These are phyloP conservation scores for Pleurostoma richardsiae DNA, from an alignment of 2,329 filamentous ascomycete genomes.

Conservation along the genomic window DNA sequence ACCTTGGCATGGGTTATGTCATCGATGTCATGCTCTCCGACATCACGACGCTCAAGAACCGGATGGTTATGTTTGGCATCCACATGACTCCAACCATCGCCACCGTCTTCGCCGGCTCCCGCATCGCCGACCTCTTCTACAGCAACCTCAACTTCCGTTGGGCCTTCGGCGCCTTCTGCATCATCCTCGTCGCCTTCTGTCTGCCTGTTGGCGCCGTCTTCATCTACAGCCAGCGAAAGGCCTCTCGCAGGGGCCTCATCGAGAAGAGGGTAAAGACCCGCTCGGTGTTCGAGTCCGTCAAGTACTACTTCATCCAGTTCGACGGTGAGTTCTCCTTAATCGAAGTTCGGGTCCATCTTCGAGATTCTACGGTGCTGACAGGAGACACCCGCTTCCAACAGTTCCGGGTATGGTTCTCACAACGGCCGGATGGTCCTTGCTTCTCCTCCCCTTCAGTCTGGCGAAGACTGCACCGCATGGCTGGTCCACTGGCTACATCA, in stretches of 20 bases:
- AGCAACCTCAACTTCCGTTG: neutral
- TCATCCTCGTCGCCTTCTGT: slow-evolving; percentile 40
- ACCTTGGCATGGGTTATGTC: neutral
- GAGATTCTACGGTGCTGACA: neutral
- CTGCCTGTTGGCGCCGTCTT: slow-evolving; percentile 16
- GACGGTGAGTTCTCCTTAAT: neutral
- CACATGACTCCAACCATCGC: neutral
- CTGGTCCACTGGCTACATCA: slow-evolving; percentile 37
- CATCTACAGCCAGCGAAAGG: slow-evolving; percentile 13
- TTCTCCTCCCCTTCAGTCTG: slow-evolving; percentile 54
- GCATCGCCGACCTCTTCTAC: neutral
- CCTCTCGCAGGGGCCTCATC: slow-evolving; percentile 12
- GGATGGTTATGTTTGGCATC: slow-evolving; percentile 10
- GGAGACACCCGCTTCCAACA: neutral
- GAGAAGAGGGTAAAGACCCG: neutral
- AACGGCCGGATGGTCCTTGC: slow-evolving; percentile 40
- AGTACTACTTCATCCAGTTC: slow-evolving; percentile 15
- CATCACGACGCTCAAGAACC: neutral
- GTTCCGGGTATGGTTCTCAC: slow-evolving; percentile 43
- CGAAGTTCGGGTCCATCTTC: neutral
- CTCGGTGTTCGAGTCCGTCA: slow-evolving; percentile 5
- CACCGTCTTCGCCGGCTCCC: neutral
- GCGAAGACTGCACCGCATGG: slow-evolving; percentile 33
- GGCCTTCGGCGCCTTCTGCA: neutral
- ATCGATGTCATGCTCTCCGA: neutral